Evolutionary conservation across 2,329 filamentous ascomycete genomes (phyloP).

Genomic region (Alternaria incomplexa): DNA sequence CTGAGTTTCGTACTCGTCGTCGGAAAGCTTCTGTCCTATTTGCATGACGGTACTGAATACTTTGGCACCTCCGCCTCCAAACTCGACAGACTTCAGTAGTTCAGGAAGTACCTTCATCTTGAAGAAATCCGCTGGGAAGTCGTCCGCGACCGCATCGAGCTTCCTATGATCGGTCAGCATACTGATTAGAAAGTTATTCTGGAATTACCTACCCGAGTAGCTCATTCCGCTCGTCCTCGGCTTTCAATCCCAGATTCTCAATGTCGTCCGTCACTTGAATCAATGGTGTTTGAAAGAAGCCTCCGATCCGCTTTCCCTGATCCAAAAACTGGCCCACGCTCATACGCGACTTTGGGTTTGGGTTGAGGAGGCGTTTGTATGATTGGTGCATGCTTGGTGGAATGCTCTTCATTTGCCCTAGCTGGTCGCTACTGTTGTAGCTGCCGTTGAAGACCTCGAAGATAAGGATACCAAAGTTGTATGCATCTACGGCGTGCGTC

Average conservation of each 20-base stretch:
- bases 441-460: conserved; percentile 92
- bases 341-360: conserved; percentile 86
- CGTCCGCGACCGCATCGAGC: conserved; percentile 83
- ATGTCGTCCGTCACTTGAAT: conserved; percentile 93
- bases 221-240: conserved; percentile 79
- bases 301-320: conserved; percentile 78
- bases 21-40: conserved; percentile 83
- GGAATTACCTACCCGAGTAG: conserved; percentile 68
- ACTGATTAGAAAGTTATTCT: not conserved
- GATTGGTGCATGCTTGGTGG: conserved; percentile 87
- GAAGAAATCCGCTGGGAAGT: conserved; percentile 98
- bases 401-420: conserved; percentile 83
- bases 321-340: conserved; percentile 87
- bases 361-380: conserved; percentile 87
- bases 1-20: conserved; percentile 85
- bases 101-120: conserved; percentile 96
- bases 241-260: conserved; percentile 89
- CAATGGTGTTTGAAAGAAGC: conserved; percentile 91
- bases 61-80: conserved; percentile 92
- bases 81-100: conserved; percentile 97
- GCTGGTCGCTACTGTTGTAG: conserved; percentile 77
- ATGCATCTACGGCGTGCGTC: conserved; percentile 82
- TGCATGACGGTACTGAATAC: conserved; percentile 89
- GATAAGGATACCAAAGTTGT: conserved; percentile 81
- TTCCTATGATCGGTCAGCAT: conserved; percentile 57